phyloP scores from a whole-genome alignment of 148 eudicot genomes.

The Chenopodium formosanum region DNA sequence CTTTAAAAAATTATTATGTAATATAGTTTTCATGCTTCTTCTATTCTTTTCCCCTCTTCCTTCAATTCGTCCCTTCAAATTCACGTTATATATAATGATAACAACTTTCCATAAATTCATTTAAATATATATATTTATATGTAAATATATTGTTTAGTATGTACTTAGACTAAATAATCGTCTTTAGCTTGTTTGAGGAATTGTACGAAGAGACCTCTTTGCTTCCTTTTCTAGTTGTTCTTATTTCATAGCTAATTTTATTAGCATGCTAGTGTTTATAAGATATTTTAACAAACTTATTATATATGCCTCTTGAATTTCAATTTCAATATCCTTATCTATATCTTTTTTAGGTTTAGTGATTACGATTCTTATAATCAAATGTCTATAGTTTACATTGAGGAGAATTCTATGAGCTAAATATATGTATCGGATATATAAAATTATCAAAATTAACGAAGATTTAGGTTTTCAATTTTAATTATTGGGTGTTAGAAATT shows the following conservation, averaged over 20 bases:
- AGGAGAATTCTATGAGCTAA: no score
- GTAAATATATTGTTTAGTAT: not conserved
- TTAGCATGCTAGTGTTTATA: not conserved
- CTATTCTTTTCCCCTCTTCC: conserved; percentile 7
- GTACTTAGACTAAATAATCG: not conserved
- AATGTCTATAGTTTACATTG: no score
- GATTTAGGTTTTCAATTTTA: no score
- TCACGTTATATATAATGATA: conserved; percentile 22
- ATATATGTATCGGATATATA: no score
- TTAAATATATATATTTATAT: not conserved
- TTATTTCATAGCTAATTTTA: not conserved
- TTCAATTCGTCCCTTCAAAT: conserved; percentile 24
- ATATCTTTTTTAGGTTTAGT: no score
- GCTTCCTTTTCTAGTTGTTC: conserved; percentile 4
- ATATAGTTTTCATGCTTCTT: not conserved
- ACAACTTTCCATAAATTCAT: conserved; percentile 4
- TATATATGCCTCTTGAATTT: no score
- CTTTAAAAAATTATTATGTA: not conserved
- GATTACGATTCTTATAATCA: no score
- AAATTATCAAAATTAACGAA: no score
- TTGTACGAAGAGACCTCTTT: not conserved
- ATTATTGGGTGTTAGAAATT: no score
- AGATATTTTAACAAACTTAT: no score
- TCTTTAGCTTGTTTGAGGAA: conserved; percentile 21
- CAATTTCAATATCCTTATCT: no score